A percentile compares a stretch with the other conserved stretches of the same genome.
These are phyloP conservation scores for Phytophthora parvispora DNA, from an alignment of 352 stramenopile species.

Conservation along the genomic window DNA sequence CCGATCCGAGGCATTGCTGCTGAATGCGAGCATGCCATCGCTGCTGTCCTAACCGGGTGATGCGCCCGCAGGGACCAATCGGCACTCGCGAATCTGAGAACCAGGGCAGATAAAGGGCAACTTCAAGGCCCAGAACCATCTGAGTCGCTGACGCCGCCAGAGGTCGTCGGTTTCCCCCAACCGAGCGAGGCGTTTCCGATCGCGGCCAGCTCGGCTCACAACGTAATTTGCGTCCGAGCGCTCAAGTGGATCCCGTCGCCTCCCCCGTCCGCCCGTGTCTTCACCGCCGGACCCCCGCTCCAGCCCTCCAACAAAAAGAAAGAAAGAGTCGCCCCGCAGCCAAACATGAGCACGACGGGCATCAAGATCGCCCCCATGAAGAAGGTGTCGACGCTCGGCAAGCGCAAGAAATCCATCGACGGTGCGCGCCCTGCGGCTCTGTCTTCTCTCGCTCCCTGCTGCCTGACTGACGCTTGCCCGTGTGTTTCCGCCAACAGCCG, in stretches of 20 bases:
- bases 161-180: conserved; percentile 27
- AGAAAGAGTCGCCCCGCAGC: background rate
- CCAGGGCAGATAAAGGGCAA: conserved; percentile 11
- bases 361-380: conserved; percentile 61
- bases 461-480: conserved; percentile 2
- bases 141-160: conserved; percentile 8
- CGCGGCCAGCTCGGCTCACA: conserved; percentile 25
- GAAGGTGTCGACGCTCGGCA: conserved; percentile 87
- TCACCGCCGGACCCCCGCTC: background rate
- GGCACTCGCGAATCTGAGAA: too few species aligned
- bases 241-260: conserved; percentile 33
- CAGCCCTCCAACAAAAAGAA: conserved; percentile 10
- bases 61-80: conserved; percentile 53
- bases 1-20: background rate
- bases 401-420: conserved; percentile 92
- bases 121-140: conserved; percentile 30
- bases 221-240: conserved; percentile 48
- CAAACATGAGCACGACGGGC: conserved; percentile 23
- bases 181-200: conserved; percentile 11
- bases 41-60: conserved; percentile 19
- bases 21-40: background rate
- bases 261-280: background rate
- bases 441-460: background rate
- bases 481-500: conserved; percentile 48
- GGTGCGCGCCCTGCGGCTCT: conserved; percentile 38